Percentiles rank a stretch among this genome's conserved stretches.
Conservation (phyloP, 192 early-diverging fungal species). For the Diversispora eburnea region DNA sequence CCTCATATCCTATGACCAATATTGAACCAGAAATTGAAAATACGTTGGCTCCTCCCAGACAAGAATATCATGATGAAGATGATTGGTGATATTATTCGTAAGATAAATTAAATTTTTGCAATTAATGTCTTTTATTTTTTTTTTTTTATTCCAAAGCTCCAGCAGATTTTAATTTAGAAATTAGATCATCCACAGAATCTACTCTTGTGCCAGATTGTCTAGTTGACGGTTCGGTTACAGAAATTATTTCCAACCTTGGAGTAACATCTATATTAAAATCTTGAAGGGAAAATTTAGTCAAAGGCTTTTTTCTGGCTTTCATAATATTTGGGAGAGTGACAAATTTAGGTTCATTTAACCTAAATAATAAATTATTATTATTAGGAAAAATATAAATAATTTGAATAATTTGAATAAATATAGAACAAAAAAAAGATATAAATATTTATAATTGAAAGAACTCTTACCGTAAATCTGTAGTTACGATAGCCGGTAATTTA, state of each 20-base stretch:
- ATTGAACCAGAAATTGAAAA: background rate
- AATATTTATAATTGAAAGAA: background rate
- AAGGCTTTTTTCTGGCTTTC: conserved; percentile 99
- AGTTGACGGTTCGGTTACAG: conserved; percentile 90
- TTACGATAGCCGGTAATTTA: conserved; percentile 87
- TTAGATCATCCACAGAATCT: conserved; percentile 87
- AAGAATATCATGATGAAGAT: conserved; percentile 2
- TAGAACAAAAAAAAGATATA: conserved; percentile 17
- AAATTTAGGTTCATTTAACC: conserved; percentile 93
- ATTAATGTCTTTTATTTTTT: background rate
- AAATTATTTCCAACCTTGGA: conserved; percentile 80
- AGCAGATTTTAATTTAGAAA: conserved; percentile 72
- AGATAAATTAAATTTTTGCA: background rate
- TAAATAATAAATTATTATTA: conserved; percentile 23
- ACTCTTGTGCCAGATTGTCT: conserved; percentile 89
- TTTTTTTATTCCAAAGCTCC: conserved; percentile 15
- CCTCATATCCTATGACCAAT: background rate
- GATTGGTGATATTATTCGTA: background rate
- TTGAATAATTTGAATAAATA: background rate
- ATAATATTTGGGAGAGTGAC: conserved; percentile 95
- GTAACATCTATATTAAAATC: conserved; percentile 83
- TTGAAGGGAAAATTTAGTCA: conserved; percentile 70
- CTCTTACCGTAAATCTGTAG: conserved; percentile 83
- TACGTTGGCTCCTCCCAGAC: background rate
- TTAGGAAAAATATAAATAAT: background rate